phyloP scores from a whole-genome alignment of 2,329 filamentous ascomycete genomes.

The Venturia effusa region DNA sequence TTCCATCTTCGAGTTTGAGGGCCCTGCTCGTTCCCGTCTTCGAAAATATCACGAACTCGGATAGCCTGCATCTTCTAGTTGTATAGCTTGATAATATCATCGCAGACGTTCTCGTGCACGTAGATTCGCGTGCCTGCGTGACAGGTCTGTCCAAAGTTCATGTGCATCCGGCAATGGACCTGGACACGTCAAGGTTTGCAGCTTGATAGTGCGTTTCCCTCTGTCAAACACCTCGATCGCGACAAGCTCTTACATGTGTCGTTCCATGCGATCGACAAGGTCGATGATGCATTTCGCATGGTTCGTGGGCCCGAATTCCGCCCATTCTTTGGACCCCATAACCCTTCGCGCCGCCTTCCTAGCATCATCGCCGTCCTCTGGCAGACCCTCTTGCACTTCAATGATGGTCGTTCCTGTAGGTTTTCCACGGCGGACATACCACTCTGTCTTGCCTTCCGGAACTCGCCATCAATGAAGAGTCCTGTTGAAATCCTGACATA shows the following conservation, averaged over 20 bases:
- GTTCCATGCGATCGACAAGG: too few species aligned
- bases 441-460: not conserved
- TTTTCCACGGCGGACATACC: not conserved
- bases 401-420: not conserved
- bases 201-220: too few species aligned
- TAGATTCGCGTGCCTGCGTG: not conserved
- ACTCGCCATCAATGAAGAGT: not conserved
- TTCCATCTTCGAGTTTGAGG: not conserved
- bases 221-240: not conserved
- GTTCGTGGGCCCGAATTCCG: too few species aligned
- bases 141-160: not conserved
- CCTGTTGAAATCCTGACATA: not conserved
- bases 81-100: not conserved
- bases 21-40: not conserved
- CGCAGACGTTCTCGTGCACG: not conserved
- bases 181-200: not conserved
- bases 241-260: too few species aligned
- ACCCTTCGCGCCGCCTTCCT: not conserved
- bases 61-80: not conserved
- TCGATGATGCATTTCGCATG: too few species aligned
- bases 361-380: not conserved
- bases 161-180: not conserved
- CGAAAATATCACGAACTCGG: not conserved
- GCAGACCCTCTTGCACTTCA: not conserved
- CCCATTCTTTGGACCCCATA: too few species aligned